phyloP scores from a whole-genome alignment of 257 asterid genomes.

The Solanum medicagineum region DNA sequence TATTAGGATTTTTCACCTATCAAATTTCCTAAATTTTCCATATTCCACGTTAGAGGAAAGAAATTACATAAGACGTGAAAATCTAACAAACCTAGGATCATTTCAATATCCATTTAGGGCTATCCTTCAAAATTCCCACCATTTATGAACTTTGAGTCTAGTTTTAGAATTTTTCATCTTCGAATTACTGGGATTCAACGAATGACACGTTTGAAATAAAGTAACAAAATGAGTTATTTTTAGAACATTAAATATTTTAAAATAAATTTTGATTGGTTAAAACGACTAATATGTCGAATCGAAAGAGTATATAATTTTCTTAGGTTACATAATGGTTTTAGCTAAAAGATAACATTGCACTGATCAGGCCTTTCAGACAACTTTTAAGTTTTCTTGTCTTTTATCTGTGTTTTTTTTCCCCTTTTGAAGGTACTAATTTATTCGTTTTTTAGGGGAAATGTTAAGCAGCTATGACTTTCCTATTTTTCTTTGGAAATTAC shows the following conservation, averaged over 20 bases:
- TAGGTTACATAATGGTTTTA: neutral
- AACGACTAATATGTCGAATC: neutral
- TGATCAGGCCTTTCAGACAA: neutral
- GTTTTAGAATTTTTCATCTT: no score
- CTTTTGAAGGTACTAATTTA: neutral
- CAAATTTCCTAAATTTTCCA: no score
- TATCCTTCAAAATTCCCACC: no score
- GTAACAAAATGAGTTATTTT: neutral
- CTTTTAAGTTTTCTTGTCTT: neutral
- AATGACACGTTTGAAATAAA: neutral
- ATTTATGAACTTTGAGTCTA: no score
- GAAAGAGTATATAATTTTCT: neutral
- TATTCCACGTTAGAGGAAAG: no score
- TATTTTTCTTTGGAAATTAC: neutral
- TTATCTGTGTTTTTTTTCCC: neutral
- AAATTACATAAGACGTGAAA: no score
- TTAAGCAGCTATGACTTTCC: neutral
- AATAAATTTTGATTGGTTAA: neutral
- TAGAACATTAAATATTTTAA: neutral
- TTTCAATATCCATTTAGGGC: no score
- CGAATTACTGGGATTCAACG: no score
- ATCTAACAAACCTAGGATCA: no score
- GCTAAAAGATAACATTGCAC: neutral
- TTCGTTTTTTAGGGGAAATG: neutral
- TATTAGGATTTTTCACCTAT: no score